Percentiles rank a stretch among this genome's conserved stretches.
Conservation (phyloP, 495 filamentous ascomycete species). For the Staphylotrichum longicolle region DNA sequence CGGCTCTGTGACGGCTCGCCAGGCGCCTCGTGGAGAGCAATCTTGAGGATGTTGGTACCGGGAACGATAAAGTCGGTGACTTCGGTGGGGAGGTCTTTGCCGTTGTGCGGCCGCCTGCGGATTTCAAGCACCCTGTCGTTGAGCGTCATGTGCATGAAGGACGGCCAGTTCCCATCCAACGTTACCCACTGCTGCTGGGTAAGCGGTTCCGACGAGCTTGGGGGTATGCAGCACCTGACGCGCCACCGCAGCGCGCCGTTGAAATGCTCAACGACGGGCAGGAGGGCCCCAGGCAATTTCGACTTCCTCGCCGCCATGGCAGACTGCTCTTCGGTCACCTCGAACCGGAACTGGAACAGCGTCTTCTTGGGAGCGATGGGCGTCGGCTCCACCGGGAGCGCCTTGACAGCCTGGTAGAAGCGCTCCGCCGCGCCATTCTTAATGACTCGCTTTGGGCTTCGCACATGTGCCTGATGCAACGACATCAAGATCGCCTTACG, state of each 20-base stretch:
- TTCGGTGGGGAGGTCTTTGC: slow-evolving; percentile 73
- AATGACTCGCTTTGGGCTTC: slow-evolving; percentile 52
- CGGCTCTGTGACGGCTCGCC: slow-evolving; percentile 44
- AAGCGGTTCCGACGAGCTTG: slow-evolving; percentile 7
- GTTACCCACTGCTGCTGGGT: slow-evolving; percentile 57
- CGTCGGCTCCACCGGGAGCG: slow-evolving; percentile 43
- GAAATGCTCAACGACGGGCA: slow-evolving; percentile 36
- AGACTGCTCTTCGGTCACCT: slow-evolving; percentile 36
- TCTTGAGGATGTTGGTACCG: slow-evolving; percentile 58
- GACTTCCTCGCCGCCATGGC: slow-evolving; percentile 24
- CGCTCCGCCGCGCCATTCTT: slow-evolving; percentile 31
- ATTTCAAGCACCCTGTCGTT: slow-evolving; percentile 59
- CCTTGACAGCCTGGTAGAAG: slow-evolving; percentile 49
- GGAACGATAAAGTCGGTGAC: slow-evolving; percentile 54
- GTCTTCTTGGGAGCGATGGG: slow-evolving; percentile 31
- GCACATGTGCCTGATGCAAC: slow-evolving; percentile 57
- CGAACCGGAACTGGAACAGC: slow-evolving; percentile 36
- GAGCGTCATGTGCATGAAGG: slow-evolving; percentile 64
- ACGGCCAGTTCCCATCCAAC: slow-evolving; percentile 67
- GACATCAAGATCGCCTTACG: slow-evolving; percentile 46
- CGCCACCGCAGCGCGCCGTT: slow-evolving; percentile 43
- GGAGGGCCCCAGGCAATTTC: slow-evolving; percentile 10
- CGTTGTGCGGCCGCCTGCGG: slow-evolving; percentile 63
- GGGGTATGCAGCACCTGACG: slow-evolving; percentile 35
- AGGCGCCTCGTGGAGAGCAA: slow-evolving; percentile 48